These are phyloP conservation scores for Saccharomyces kudriavzevii DNA, from an alignment of 805 yeast species.

Conservation along the genomic window DNA sequence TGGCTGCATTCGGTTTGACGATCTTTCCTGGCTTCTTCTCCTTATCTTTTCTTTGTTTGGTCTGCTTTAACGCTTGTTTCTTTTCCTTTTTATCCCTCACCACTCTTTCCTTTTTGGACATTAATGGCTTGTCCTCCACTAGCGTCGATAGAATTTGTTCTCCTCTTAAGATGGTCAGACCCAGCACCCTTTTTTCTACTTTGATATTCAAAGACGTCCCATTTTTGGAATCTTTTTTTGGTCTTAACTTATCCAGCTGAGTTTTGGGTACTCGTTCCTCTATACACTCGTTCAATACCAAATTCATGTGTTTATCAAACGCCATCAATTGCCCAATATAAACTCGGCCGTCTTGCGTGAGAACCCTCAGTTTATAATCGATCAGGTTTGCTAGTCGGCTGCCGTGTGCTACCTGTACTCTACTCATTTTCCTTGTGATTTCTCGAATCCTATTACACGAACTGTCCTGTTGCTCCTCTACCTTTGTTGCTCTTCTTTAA, in stretches of 20 bases:
- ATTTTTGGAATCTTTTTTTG: slow-evolving; percentile 8
- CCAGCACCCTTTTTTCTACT: slow-evolving; percentile 69
- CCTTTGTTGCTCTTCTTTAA: not conserved
- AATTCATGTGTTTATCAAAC: slow-evolving; percentile 82
- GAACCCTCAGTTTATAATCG: slow-evolving; percentile 62
- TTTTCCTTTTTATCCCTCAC: slow-evolving; percentile 28
- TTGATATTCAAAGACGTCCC: slow-evolving; percentile 31
- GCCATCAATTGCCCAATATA: slow-evolving; percentile 77
- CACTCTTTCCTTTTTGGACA: slow-evolving; percentile 33
- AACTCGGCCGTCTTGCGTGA: slow-evolving; percentile 69
- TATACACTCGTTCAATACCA: slow-evolving; percentile 76
- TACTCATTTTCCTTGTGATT: slow-evolving; percentile 6
- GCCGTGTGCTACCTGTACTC: slow-evolving; percentile 19
- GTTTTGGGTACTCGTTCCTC: slow-evolving; percentile 72
- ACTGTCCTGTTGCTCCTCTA: not conserved
- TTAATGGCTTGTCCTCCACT: slow-evolving; percentile 50
- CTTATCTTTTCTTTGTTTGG: slow-evolving; percentile 18
- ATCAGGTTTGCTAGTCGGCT: slow-evolving; percentile 49
- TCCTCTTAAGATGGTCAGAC: slow-evolving; percentile 79
- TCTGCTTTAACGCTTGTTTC: slow-evolving; percentile 30
- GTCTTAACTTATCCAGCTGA: slow-evolving; percentile 31
- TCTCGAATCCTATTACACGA: not conserved
- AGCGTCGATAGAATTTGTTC: slow-evolving; percentile 69
- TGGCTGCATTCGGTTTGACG: not conserved
- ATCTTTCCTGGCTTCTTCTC: slow-evolving; percentile 3